Evolutionary conservation across 495 filamentous ascomycete species (phyloP).

Genomic region (Penicillium pancosmium): DNA sequence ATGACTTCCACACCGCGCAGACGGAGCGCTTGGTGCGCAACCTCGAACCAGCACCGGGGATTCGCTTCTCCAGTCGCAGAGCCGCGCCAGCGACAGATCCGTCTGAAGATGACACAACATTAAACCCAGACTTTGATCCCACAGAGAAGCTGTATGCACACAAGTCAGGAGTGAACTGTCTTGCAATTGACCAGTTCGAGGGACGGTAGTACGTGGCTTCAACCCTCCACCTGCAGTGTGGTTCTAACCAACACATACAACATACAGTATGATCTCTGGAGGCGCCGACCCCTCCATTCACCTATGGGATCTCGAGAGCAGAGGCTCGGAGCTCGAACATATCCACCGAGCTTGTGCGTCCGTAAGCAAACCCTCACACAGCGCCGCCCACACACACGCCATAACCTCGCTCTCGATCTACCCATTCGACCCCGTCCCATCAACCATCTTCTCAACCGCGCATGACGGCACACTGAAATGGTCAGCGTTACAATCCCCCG

Average conservation of each 20-base stretch:
- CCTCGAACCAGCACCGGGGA: constrained; percentile 62
- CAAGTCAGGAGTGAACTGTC: constrained; percentile 71
- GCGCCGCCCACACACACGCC: constrained; percentile 68
- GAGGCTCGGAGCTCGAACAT: constrained; percentile 42
- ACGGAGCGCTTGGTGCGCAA: constrained; percentile 60
- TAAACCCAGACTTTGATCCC: constrained; percentile 23
- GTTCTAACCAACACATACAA: constrained; percentile 16
- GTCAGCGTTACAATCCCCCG: constrained; percentile 63
- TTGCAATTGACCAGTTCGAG: constrained; percentile 77
- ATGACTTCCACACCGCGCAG: constrained; percentile 63
- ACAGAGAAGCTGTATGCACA: constrained; percentile 60
- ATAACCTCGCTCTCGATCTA: constrained; percentile 88
- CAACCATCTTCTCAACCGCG: constrained; percentile 77
- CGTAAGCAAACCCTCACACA: constrained; percentile 44
- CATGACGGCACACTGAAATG: constrained; percentile 84
- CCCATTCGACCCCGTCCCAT: constrained; percentile 73
- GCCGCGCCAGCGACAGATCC: constrained; percentile 25
- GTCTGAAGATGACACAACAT: constrained; percentile 16
- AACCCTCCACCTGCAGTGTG: not conserved
- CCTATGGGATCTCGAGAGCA: constrained; percentile 78
- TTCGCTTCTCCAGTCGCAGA: constrained; percentile 68
- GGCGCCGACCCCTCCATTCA: constrained; percentile 77
- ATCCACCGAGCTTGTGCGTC: constrained; percentile 54
- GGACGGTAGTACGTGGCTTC: constrained; percentile 64
- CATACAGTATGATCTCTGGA: constrained; percentile 72